Evolutionary conservation across 352 stramenopile species (phyloP).

Genomic region (Porosira glacialis): DNA sequence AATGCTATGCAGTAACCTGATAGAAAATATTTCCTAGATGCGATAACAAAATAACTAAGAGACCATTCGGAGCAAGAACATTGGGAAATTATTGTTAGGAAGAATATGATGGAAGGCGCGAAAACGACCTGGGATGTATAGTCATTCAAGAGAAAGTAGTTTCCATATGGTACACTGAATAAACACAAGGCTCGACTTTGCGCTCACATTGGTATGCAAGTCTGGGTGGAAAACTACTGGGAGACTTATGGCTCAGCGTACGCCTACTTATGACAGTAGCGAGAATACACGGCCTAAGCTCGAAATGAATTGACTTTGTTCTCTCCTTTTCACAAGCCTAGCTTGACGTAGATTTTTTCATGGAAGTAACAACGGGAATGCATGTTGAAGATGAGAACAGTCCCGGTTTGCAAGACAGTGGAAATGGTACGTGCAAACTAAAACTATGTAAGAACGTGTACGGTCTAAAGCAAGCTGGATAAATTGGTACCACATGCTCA

Average conservation of each 20-base stretch:
- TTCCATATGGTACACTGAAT: conserved; percentile 37
- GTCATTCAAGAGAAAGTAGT: conserved; percentile 44
- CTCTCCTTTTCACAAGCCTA: conserved; percentile 22
- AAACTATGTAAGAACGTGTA: neutral
- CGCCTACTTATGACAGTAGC: conserved; percentile 26
- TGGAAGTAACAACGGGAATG: conserved; percentile 13
- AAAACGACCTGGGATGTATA: conserved; percentile 36
- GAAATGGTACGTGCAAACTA: neutral
- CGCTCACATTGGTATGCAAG: conserved; percentile 38
- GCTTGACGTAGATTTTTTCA: conserved; percentile 21
- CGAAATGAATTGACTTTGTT: conserved; percentile 24
- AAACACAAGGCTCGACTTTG: conserved; percentile 50
- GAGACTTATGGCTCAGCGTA: conserved; percentile 53
- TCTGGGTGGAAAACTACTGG: conserved; percentile 32
- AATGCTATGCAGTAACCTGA: conserved; percentile 14
- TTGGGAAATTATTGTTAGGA: conserved; percentile 7
- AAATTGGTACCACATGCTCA: conserved; percentile 4
- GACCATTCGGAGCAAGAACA: conserved; percentile 9
- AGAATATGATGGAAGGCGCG: neutral
- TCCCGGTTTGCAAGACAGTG: too few relatives aligned
- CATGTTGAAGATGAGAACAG: neutral
- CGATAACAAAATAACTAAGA: conserved; percentile 3
- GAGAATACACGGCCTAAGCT: neutral
- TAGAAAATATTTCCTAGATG: conserved; percentile 9
- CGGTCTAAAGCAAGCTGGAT: conserved; percentile 9